A percentile compares a stretch with the other conserved stretches of the same genome.
Conservation (phyloP, 768 basidiomycete genomes). For the Termitomyces eurrhizus region DNA sequence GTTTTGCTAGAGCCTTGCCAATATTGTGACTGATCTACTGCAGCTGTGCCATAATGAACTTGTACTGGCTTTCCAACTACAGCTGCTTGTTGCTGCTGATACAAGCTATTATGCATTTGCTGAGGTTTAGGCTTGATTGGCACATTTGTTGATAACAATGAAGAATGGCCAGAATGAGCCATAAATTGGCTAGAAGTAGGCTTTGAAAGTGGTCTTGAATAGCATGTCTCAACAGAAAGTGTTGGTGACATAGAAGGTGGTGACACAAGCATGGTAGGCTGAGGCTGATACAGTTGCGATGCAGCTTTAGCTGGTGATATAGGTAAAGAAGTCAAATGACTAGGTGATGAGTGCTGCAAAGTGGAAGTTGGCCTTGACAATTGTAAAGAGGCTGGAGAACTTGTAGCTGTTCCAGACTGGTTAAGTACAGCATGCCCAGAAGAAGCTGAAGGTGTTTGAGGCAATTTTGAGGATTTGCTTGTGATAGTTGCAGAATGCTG, state of each 20-base stretch:
- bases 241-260: constrained; percentile 1
- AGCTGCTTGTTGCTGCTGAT: not conserved
- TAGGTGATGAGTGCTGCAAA: not conserved
- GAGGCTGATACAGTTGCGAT: constrained; percentile 8
- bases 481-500: not conserved
- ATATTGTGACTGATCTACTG: not conserved
- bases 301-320: not conserved
- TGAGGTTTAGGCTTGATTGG: not conserved
- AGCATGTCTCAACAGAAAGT: not conserved
- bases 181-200: not conserved
- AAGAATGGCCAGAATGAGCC: not conserved
- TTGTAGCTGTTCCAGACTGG: not conserved
- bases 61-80: not conserved
- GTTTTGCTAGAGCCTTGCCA: not conserved
- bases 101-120: not conserved
- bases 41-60: not conserved
- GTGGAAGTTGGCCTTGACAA: not conserved
- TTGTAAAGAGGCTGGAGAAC: not conserved
- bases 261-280: not conserved
- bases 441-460: not conserved
- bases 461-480: not conserved
- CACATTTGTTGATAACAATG: not conserved
- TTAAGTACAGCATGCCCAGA: not conserved
- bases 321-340: not conserved
- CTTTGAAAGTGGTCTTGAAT: not conserved